Evolutionary conservation across 1,284 basidiomycete species (phyloP).

Genomic region (Heterobasidion parviporum): DNA sequence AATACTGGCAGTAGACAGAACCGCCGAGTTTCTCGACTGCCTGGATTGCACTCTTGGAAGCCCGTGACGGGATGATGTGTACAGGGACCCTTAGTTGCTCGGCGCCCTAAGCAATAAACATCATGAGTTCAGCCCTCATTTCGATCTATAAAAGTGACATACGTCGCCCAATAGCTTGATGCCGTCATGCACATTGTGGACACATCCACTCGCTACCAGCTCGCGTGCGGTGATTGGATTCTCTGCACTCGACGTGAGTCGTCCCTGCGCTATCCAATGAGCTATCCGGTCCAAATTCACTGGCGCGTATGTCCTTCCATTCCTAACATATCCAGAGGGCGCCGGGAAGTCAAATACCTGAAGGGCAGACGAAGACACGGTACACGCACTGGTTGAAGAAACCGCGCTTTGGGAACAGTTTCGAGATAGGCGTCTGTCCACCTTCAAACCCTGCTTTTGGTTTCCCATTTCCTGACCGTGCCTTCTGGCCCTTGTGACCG

Average conservation of each 20-base stretch:
- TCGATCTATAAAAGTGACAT: conserved; percentile 18
- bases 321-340: conserved; percentile 31
- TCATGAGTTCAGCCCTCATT: neutral
- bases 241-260: conserved; percentile 71
- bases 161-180: conserved; percentile 88
- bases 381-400: conserved; percentile 82
- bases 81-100: conserved; percentile 67
- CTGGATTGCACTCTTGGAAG: conserved; percentile 79
- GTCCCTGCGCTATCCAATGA: conserved; percentile 83
- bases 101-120: conserved; percentile 39
- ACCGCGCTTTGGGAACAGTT: conserved; percentile 88
- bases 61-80: conserved; percentile 79
- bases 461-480: conserved; percentile 86
- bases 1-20: conserved; percentile 84
- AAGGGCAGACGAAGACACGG: conserved; percentile 1
- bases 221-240: conserved; percentile 87
- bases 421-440: conserved; percentile 92
- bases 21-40: conserved; percentile 83
- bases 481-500: conserved; percentile 95
- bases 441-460: conserved; percentile 86
- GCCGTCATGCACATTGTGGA: conserved; percentile 85
- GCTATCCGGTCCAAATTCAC: conserved; percentile 87
- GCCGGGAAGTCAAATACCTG: neutral
- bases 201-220: conserved; percentile 76
- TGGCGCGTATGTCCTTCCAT: conserved; percentile 69